Percentiles rank a stretch among this genome's conserved stretches.
Conservation (phyloP, 2,329 filamentous ascomycete genomes). For the Bisporella sp. region DNA sequence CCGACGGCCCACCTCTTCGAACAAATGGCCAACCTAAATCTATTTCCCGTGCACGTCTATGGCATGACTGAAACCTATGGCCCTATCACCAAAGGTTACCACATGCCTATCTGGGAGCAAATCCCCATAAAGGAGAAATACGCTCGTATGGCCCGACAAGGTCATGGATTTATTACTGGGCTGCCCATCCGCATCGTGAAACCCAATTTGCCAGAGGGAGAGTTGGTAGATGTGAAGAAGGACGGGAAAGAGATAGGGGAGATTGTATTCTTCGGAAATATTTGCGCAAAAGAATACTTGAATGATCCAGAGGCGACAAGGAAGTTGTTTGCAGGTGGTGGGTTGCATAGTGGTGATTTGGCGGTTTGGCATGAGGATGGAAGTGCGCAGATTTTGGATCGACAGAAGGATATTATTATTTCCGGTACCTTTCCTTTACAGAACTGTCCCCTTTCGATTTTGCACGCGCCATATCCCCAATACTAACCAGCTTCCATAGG, state of each 20-base stretch:
- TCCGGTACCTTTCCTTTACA: conserved; percentile 51
- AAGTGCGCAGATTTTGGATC: conserved; percentile 83
- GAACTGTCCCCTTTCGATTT: no score
- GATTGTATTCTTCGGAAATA: conserved; percentile 84
- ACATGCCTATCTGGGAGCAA: conserved; percentile 75
- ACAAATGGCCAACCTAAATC: conserved; percentile 75
- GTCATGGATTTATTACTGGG: conserved; percentile 82
- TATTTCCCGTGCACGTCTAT: conserved; percentile 90
- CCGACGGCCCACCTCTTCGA: conserved; percentile 88
- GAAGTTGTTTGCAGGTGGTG: conserved; percentile 83
- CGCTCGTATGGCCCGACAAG: conserved; percentile 85
- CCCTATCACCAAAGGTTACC: conserved; percentile 90
- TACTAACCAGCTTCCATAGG: conserved; percentile 40
- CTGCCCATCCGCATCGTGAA: conserved; percentile 78
- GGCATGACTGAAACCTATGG: conserved; percentile 87
- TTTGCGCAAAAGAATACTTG: conserved; percentile 87
- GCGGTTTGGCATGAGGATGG: conserved; percentile 92
- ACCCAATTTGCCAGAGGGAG: conserved; percentile 54
- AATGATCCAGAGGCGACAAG: conserved; percentile 80
- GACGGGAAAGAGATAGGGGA: conserved; percentile 74
- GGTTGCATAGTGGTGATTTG: conserved; percentile 81
- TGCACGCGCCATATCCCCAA: no score
- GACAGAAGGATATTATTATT: conserved; percentile 97
- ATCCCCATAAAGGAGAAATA: conserved; percentile 73
- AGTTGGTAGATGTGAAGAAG: conserved; percentile 58